Base-by-base conservation (phyloP, 2,329 filamentous ascomycete genomes). In the Sordariomycetes sp. region DNA sequence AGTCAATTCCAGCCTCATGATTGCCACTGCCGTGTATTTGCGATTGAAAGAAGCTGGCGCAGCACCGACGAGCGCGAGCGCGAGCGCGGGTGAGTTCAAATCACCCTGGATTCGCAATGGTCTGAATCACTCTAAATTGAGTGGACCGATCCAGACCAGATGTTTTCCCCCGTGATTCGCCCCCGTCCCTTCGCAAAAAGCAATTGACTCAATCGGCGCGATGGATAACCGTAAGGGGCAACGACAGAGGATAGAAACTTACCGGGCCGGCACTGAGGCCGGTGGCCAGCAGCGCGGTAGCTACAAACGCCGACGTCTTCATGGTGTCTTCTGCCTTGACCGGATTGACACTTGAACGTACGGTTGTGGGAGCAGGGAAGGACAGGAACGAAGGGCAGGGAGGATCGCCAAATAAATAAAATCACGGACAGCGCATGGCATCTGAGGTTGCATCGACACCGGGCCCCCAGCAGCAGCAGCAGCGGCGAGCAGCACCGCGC, bases 221-320 rank as follows among this genome's bases (percentile, higher is more conserved):
- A n/a, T n/a, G n/a, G n/a, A n/a, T n/a, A n/a, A 15, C 8, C 15
- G 18, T 7, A 17, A 16, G 9, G 30, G 17, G 30, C 14, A 32
- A 32, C 14, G 30, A 25, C 9, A 25, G n/a, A n/a, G 15, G 27
- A 8, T 10, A 29, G 12, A 20, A 12, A 31, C 30, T 32, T 18
- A 38, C 31, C 15, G 31, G 32, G 11, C 11, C 26, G 21, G 36
- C 52, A 20, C 54, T 47, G 29, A 42, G 43, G 39, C 50, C 43
- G 21, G 46, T 50, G 15, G 49, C 48, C 40, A 60, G 41, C 17
- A 55, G 39, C 20, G 54, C 42, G 29, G 52, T 49, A 32, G 49
- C 51, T 21, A 55, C 41, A 25, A 59, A 32, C 24, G 48, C 46
- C 25, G 46, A 37, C 30, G 49, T 45, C 54, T 55, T 60, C 57